Base-by-base conservation (phyloP, 225 moss, liverwort and hornwort species). In the Polytrichum formosum region DNA sequence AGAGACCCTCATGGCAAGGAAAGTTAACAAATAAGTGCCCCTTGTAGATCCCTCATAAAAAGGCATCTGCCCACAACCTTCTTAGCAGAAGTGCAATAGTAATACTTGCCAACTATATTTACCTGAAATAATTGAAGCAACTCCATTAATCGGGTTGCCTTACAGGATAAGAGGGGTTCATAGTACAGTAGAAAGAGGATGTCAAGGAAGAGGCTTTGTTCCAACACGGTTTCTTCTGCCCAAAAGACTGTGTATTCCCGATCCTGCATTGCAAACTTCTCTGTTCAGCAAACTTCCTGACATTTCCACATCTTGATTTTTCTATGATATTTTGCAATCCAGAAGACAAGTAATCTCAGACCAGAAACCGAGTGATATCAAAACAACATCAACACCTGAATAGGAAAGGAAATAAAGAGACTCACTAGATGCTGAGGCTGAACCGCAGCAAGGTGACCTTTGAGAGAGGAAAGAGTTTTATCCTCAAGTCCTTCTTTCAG, bases 111-210 rank as follows among this genome's bases (percentile, higher is more conserved):
- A 58, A 58, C 2, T 21, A 6, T 20, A 9, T 10, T 58, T 81
- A 93, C 93, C 91, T 98, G 89, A 75, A 98, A 98, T 53, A 86
- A 85, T 68, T 58, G 68, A 64, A 94, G 78, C 71, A 98, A 72
- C 69, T 92, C 91, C 76, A 80, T 82, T n/a, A 90, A 79, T 4
- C 86, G 87, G 28, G 78, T 69, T 59, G 92, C 83, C 31, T 85
- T 94, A 86, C 94, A 98, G 55, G 81, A 83, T 73, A 81, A 81
- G 71, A 94, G 89, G 33, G 97, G 92, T 81, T 98, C 94, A 56
- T 94, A 98, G 68, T 98, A 98, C 35, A 98, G 75, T 58, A 98
- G 92, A 73, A 98, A 98, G 58, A 94, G 82, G 63, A 90, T 87
- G 73, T 98, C 97, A 26, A 98, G 85, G 31, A 94, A 78, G 64